Evolutionary conservation across 2,329 filamentous ascomycete genomes (phyloP).

Genomic region (Aplosporella prunicola): DNA sequence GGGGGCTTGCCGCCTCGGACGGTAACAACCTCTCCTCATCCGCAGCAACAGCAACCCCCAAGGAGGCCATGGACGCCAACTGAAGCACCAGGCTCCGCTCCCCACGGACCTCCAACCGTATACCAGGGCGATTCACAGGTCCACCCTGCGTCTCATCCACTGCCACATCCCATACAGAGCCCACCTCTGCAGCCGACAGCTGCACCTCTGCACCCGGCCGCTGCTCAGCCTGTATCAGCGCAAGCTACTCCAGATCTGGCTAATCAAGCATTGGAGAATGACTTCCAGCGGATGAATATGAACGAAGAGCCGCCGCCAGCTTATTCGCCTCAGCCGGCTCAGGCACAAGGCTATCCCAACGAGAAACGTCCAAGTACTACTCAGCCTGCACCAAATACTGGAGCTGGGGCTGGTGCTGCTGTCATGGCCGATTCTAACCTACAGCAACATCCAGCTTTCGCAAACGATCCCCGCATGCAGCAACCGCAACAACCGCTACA

Average conservation of each 20-base stretch:
- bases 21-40: slow-evolving; percentile 41
- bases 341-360: slow-evolving; percentile 54
- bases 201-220: slow-evolving; percentile 35
- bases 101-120: slow-evolving; percentile 80
- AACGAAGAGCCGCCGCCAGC: slow-evolving; percentile 85
- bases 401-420: slow-evolving; percentile 20
- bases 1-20: slow-evolving; percentile 31
- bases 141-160: slow-evolving; percentile 26
- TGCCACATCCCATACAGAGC: slow-evolving; percentile 21
- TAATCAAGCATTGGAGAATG: slow-evolving; percentile 69
- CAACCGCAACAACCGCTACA: slow-evolving; percentile 33
- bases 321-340: slow-evolving; percentile 63
- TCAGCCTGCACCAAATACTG: slow-evolving; percentile 17
- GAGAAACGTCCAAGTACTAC: slow-evolving; percentile 59
- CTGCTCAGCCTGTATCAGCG: slow-evolving; percentile 14
- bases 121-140: slow-evolving; percentile 80
- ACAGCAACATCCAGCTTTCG: slow-evolving; percentile 76
- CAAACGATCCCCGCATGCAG: slow-evolving; percentile 62
- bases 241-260: slow-evolving; percentile 5
- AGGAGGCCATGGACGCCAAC: slow-evolving; percentile 88
- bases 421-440: slow-evolving; percentile 30
- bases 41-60: slow-evolving; percentile 31
- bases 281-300: slow-evolving; percentile 73
- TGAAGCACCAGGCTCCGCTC: slow-evolving; percentile 74
- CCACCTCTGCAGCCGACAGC: slow-evolving; percentile 33